These are phyloP conservation scores for Phytophthora melonis DNA, from an alignment of 352 stramenopile species.

Conservation along the genomic window DNA sequence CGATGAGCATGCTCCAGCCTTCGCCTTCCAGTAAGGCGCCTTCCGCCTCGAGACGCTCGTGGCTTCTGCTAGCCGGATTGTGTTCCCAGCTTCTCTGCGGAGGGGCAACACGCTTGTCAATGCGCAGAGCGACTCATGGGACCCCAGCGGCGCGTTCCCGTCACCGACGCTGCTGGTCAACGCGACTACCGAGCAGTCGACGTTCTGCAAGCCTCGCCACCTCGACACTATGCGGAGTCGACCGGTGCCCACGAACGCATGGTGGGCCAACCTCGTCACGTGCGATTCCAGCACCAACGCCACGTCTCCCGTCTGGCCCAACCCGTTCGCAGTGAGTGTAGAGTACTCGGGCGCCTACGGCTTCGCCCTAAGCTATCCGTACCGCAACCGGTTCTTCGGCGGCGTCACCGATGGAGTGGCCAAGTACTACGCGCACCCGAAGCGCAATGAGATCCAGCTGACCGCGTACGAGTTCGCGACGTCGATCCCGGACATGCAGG, in stretches of 20 bases:
- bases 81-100: slow-evolving; percentile 28
- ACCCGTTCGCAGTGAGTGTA: slow-evolving; percentile 72
- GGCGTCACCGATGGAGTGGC: slow-evolving; percentile 44
- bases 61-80: slow-evolving; percentile 30
- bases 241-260: slow-evolving; percentile 80
- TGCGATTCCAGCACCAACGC: slow-evolving; percentile 60
- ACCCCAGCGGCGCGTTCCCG: slow-evolving; percentile 44
- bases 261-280: slow-evolving; percentile 87
- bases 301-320: slow-evolving; percentile 69
- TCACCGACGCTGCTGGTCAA: slow-evolving; percentile 46
- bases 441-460: slow-evolving; percentile 70
- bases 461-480: slow-evolving; percentile 63
- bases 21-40: slow-evolving; percentile 5
- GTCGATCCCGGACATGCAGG: slow-evolving; percentile 51
- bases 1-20: slow-evolving; percentile 31
- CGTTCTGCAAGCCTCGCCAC: slow-evolving; percentile 68
- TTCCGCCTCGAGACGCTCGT: slow-evolving; percentile 13
- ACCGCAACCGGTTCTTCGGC: slow-evolving; percentile 74
- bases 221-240: slow-evolving; percentile 50
- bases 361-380: slow-evolving; percentile 72
- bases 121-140: slow-evolving; percentile 57
- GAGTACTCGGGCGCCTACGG: slow-evolving; percentile 51
- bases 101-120: slow-evolving; percentile 18
- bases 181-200: slow-evolving; percentile 45
- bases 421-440: slow-evolving; percentile 68